These are phyloP conservation scores for Xylariaceae sp. DNA, from an alignment of 2,329 filamentous ascomycete species.

Conservation along the genomic window DNA sequence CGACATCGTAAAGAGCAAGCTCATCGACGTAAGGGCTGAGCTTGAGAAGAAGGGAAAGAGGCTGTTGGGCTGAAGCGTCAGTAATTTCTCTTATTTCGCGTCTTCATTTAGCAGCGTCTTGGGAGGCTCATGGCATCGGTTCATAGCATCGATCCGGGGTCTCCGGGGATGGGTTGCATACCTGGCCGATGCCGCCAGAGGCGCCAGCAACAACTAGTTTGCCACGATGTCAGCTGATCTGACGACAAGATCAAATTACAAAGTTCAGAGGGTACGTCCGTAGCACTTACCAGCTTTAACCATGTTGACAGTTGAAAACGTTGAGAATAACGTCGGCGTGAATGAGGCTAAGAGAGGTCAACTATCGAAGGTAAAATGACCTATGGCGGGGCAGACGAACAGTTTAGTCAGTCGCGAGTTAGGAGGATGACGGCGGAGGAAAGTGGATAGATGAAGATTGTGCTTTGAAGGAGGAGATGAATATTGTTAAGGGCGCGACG, in stretches of 20 bases:
- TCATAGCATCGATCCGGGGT: neutral
- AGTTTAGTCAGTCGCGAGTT: neutral
- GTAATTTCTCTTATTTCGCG: slow-evolving; percentile 3
- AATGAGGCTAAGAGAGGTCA: slow-evolving; percentile 7
- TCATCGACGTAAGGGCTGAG: slow-evolving; percentile 80
- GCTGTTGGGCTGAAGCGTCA: slow-evolving; percentile 47
- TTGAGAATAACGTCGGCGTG: slow-evolving; percentile 23
- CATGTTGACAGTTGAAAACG: slow-evolving; percentile 37
- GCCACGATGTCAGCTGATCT: slow-evolving; percentile 1
- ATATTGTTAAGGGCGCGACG: neutral
- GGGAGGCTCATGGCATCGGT: neutral
- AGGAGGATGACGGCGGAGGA: neutral
- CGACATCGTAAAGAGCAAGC: slow-evolving; percentile 97
- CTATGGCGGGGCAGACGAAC: slow-evolving; percentile 13
- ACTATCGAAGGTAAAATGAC: neutral
- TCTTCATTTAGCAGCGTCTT: neutral
- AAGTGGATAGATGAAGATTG: neutral
- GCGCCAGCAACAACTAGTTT: slow-evolving; percentile 80
- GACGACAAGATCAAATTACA: neutral
- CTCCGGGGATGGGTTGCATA: slow-evolving; percentile 37
- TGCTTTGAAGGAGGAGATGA: neutral
- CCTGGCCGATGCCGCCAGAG: slow-evolving; percentile 97
- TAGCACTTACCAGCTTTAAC: slow-evolving; percentile 53
- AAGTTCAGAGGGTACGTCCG: neutral
- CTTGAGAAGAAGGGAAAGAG: slow-evolving; percentile 94